These are phyloP conservation scores for Nepenthes gracilis DNA, from an alignment of 148 eudicot species.

Conservation along the genomic window DNA sequence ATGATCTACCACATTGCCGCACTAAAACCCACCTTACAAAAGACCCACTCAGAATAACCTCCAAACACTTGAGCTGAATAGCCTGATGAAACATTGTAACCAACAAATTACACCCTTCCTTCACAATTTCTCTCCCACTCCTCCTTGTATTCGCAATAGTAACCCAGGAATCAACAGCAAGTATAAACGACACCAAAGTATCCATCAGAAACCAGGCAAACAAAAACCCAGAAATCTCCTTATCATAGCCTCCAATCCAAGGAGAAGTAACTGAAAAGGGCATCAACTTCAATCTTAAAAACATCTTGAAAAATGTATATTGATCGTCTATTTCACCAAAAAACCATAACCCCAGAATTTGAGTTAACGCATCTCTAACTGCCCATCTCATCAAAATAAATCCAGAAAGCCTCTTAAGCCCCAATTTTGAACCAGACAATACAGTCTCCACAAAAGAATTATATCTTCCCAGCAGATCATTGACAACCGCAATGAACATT, in stretches of 20 bases:
- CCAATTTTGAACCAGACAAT: conserved; percentile 59
- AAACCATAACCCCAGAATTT: conserved; percentile 69
- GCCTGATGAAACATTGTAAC: conserved; percentile 51
- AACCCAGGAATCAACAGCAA: conserved; percentile 80
- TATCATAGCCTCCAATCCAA: conserved; percentile 49
- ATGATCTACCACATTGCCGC: conserved; percentile 33
- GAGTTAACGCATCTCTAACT: conserved; percentile 70
- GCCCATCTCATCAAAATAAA: conserved; percentile 86
- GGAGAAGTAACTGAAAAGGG: conserved; percentile 60
- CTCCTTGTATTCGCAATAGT: conserved; percentile 65
- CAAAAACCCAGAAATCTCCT: conserved; percentile 55
- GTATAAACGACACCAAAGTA: conserved; percentile 47
- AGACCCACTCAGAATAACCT: conserved; percentile 64
- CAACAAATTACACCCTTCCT: conserved; percentile 69
- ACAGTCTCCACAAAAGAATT: conserved; percentile 28
- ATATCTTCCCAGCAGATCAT: conserved; percentile 40
- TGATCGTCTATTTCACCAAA: conserved; percentile 87
- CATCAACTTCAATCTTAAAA: conserved; percentile 79
- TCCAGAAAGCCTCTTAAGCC: conserved; percentile 65
- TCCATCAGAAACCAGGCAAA: conserved; percentile 69
- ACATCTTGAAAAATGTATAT: conserved; percentile 66
- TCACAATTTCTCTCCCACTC: conserved; percentile 64
- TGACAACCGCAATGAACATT: conserved; percentile 51
- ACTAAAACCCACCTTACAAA: conserved; percentile 49
- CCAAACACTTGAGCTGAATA: conserved; percentile 59